Base-by-base conservation (phyloP, 2,329 filamentous ascomycete species). In the Neofusicoccum umdonicola region DNA sequence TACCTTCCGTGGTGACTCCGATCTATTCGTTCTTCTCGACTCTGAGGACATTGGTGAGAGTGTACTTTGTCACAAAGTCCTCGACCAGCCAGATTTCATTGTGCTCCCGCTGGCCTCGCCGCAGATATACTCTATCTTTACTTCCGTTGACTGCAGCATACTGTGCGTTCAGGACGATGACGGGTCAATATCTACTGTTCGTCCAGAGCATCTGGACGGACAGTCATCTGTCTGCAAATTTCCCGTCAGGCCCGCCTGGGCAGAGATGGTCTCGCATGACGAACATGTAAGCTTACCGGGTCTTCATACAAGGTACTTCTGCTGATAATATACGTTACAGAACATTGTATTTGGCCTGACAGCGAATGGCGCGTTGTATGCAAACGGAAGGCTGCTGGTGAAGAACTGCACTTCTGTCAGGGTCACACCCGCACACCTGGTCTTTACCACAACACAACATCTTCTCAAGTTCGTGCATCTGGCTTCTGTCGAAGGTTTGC, bases 391-490 rank as follows among this genome's bases (percentile, higher is more conserved):
- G 15, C 81, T 90, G 4, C 80, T 97, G 50, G 87, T 89, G 13
- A 92, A 91, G 76, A 96, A 95, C 70, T 97, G 93, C 77, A 98
- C 94, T 0, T 99, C 95, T 0, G 98, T 97, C 71, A 76, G 93
- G 5, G 80, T 93, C 31, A 97, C 94, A 0, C 83, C 88, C 0
- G 87, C 88, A 19, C 94, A 98, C 80, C 82, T 99, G 13, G 87
- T 98, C 65, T 93, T 94, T 72, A 99, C 95, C 0, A 99, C 95
- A 0, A 93, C 89, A 66, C 93, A 93, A 68, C 93, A 98, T 75
- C 83, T 97, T 3, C 83, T 99, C 67, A 99, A 99, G 77, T 97
- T 97, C 76, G 89, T 97, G 13, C 94, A 99, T 76, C 79, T 98
- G 56, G 84, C 86, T 3, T 69, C 69, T 31, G 81, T 85, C 15